phyloP scores from a whole-genome alignment of 129 eudicot genomes.

The Flaveria brownii region DNA sequence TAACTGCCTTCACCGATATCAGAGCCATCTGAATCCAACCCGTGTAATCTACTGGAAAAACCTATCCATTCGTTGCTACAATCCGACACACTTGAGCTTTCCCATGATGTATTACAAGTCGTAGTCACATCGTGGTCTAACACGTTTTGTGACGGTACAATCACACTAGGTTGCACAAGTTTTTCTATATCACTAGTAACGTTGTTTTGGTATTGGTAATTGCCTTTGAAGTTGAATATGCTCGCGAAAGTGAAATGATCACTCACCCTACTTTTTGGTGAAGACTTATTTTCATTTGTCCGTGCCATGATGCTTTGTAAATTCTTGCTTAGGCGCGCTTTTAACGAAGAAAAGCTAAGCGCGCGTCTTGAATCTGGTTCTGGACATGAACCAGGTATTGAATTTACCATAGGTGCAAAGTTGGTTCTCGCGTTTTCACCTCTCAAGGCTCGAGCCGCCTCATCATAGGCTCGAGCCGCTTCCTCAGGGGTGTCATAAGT shows the following conservation, averaged over 20 bases:
- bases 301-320: constrained; percentile 71
- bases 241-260: constrained; percentile 85
- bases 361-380: constrained; percentile 42
- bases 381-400: background rate
- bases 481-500: constrained; percentile 83
- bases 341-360: constrained; percentile 63
- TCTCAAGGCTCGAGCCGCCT: constrained; percentile 77
- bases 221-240: constrained; percentile 57
- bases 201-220: constrained; percentile 28
- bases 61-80: constrained; percentile 55
- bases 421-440: constrained; percentile 80
- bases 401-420: constrained; percentile 39
- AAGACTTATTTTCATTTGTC: constrained; percentile 49
- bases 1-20: constrained; percentile 48
- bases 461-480: constrained; percentile 83
- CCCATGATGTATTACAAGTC: constrained; percentile 51
- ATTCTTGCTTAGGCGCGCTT: constrained; percentile 74
- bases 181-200: constrained; percentile 51
- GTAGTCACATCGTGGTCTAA: constrained; percentile 35
- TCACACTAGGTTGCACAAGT: constrained; percentile 74
- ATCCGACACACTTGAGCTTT: constrained; percentile 55
- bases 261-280: constrained; percentile 63
- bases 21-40: constrained; percentile 62
- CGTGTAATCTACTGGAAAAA: constrained; percentile 35
- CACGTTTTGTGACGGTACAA: constrained; percentile 57